phyloP scores from a whole-genome alignment of 208 protist genomes.

The Trypanosoma brucei region DNA sequence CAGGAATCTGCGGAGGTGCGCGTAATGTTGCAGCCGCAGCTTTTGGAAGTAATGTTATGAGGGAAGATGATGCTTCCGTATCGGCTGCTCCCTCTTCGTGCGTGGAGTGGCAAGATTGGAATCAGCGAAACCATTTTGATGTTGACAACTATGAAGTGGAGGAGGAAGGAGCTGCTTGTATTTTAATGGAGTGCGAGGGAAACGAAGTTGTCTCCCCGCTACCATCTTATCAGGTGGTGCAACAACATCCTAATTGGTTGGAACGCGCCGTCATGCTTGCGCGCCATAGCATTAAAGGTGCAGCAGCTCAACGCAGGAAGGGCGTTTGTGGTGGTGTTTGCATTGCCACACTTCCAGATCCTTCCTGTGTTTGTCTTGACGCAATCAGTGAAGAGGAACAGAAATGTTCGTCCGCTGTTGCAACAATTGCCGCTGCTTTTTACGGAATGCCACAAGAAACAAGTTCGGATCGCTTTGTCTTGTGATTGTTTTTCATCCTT shows the following conservation, averaged over 20 bases:
- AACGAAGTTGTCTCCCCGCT: conserved; percentile 3
- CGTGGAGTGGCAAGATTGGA: too few relatives aligned
- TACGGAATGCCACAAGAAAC: background rate
- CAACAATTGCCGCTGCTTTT: conserved; percentile 14
- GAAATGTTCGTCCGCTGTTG: conserved; percentile 1
- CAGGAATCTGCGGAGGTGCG: too few relatives aligned
- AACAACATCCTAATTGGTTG: conserved; percentile 22
- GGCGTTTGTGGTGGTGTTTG: background rate
- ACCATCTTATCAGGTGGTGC: conserved; percentile 22
- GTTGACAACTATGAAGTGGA: background rate
- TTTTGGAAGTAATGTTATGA: too few relatives aligned
- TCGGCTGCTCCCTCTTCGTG: too few relatives aligned
- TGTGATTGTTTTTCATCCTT: background rate
- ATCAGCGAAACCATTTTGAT: background rate
- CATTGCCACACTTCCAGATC: conserved; percentile 2
- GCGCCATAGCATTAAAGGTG: background rate
- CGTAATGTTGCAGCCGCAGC: too few relatives aligned
- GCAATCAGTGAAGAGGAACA: conserved; percentile 1
- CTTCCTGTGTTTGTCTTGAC: background rate
- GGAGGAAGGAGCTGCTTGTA: background rate
- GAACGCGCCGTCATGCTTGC: conserved; percentile 18
- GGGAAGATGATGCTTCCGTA: too few relatives aligned
- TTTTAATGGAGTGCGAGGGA: conserved; percentile 1
- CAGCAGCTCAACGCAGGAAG: background rate
- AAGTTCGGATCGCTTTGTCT: background rate